Conservation (phyloP, 805 yeast genomes). For the Yamadazyma nakazawae region DNA sequence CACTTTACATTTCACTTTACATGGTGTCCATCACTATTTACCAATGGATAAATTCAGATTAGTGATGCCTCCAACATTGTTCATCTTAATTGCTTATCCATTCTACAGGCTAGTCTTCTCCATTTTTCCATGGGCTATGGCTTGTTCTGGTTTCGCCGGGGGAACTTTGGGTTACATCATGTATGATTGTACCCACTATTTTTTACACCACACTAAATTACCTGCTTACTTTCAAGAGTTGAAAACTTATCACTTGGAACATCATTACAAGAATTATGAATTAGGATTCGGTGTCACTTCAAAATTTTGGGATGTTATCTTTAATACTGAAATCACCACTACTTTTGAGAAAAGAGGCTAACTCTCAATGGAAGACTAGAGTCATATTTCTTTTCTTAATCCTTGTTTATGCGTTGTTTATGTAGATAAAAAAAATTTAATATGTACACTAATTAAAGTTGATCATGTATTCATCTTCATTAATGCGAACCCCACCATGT, state of each 20-base stretch:
- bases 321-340: constrained; percentile 70
- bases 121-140: constrained; percentile 75
- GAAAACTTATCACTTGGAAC: constrained; percentile 92
- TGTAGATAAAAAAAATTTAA: background rate
- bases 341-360: constrained; percentile 43
- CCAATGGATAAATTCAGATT: constrained; percentile 95
- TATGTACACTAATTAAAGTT: background rate
- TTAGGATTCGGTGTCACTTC: constrained; percentile 96
- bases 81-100: constrained; percentile 70
- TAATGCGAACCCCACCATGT: constrained; percentile 10
- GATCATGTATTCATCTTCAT: constrained; percentile 9
- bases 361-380: background rate
- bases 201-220: constrained; percentile 82
- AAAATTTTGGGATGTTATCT: constrained; percentile 89
- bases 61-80: constrained; percentile 94
- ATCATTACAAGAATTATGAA: constrained; percentile 96
- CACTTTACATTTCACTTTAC: constrained; percentile 83
- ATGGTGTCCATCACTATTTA: constrained; percentile 94
- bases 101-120: constrained; percentile 74
- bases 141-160: constrained; percentile 93
- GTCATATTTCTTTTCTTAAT: background rate
- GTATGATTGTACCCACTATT: constrained; percentile 93
- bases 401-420: constrained; percentile 4
- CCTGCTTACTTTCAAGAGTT: constrained; percentile 74
- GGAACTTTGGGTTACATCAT: constrained; percentile 90